A percentile compares a stretch with the other conserved stretches of the same genome.
Evolutionary conservation across 495 filamentous ascomycete species (phyloP).

Genomic region (Xylaria scruposa): DNA sequence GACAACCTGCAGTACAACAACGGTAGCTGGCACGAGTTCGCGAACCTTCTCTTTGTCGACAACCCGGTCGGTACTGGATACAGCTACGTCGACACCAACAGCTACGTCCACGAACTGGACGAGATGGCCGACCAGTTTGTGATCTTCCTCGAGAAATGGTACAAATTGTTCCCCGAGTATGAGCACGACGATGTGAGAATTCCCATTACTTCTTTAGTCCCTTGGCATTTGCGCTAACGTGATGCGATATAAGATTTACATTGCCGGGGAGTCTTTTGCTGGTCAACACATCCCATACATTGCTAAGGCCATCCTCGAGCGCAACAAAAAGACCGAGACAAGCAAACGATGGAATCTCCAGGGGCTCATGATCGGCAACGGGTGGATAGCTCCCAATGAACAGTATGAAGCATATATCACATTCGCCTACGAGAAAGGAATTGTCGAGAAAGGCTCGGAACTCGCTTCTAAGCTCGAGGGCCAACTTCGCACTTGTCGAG

Average conservation of each 20-base stretch:
- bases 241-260: slow-evolving; percentile 72
- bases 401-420: slow-evolving; percentile 90
- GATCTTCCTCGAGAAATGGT: slow-evolving; percentile 89
- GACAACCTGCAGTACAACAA: slow-evolving; percentile 81
- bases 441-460: slow-evolving; percentile 71
- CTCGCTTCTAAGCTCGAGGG: slow-evolving; percentile 64
- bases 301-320: slow-evolving; percentile 82
- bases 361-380: slow-evolving; percentile 93
- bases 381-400: slow-evolving; percentile 89
- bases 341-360: slow-evolving; percentile 75
- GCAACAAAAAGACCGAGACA: slow-evolving; percentile 64
- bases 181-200: slow-evolving; percentile 86
- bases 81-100: slow-evolving; percentile 90
- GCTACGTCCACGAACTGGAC: slow-evolving; percentile 81
- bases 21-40: slow-evolving; percentile 96
- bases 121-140: slow-evolving; percentile 92
- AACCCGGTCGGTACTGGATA: slow-evolving; percentile 96
- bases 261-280: slow-evolving; percentile 95
- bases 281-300: slow-evolving; percentile 98
- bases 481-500: slow-evolving; percentile 60
- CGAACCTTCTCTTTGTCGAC: slow-evolving; percentile 94
- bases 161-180: slow-evolving; percentile 88
- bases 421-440: slow-evolving; percentile 75
- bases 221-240: slow-evolving; percentile 39
- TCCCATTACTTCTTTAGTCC: not conserved